Base-by-base conservation (phyloP, 441 rosid species). In the Omphalea diandra region DNA sequence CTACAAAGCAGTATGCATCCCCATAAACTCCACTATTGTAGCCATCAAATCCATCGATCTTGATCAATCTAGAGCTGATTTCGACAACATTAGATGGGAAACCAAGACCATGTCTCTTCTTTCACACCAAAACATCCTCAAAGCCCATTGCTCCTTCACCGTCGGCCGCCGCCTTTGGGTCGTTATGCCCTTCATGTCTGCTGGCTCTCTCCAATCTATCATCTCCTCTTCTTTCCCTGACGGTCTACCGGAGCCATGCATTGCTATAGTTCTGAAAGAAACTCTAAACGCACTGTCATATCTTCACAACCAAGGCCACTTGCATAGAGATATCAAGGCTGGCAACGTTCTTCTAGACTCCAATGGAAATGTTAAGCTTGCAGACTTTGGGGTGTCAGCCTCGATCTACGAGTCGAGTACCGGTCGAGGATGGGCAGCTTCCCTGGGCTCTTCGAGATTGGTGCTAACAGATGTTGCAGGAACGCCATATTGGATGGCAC, bases 101-200 rank as follows among this genome's bases (percentile, higher is more conserved):
- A 82, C 77, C 80, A 93, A 90, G 81, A 93, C 84, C 32, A 81
- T 90, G 88, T 83, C 89, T 43, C 91, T 93, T 35, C 84, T 89
- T 46, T 83, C 93, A 24, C 98, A 90, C 71, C 93, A 89, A 1
- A 90, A 89, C 38, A 83, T 93, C 68, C 91, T 93, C 65, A 81
- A 81, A 24, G 91, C 94, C 26, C 89, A 85, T 71, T 89, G 97
- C 38, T 91, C 96, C 5, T 93, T 89, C 87, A 84, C 82, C 7
- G 93, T 88, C 7, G 93, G 76, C 68, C 83, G 78, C 36, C 84
- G 81, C 58, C 93, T 93, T 43, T 90, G 98, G 97, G 93, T 93
- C n/a, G 94, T 93, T 40, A 91, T 89, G 98, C 96, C 97, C 0
- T 91, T 94, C 79, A 89, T 93, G 97, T 86, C 90, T 3, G 86